A percentile compares a stretch with the other conserved stretches of the same genome.
These are phyloP conservation scores for Daldinia grandis DNA, from an alignment of 495 filamentous ascomycete species.

Conservation along the genomic window DNA sequence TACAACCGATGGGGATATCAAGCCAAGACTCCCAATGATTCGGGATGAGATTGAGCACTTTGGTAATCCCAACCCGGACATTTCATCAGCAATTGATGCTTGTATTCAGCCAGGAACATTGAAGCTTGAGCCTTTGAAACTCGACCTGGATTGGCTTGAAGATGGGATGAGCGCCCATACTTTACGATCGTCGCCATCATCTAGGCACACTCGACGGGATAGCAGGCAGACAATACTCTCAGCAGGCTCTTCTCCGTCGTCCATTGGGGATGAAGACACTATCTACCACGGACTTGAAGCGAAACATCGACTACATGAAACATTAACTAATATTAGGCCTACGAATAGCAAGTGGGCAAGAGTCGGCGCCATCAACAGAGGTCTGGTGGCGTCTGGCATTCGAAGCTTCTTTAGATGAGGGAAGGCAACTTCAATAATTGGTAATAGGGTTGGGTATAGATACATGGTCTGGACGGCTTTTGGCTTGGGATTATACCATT, in stretches of 20 bases:
- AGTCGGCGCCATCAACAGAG: conserved; percentile 49
- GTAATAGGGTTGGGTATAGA: conserved; percentile 35
- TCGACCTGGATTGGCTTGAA: conserved; percentile 38
- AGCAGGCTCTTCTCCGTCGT: conserved; percentile 36
- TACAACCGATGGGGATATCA: conserved; percentile 31
- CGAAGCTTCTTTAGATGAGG: conserved; percentile 52
- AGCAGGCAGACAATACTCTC: conserved; percentile 29
- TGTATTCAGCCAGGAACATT: conserved; percentile 32
- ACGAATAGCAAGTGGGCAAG: conserved; percentile 45
- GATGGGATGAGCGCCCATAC: conserved; percentile 21
- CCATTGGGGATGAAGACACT: conserved; percentile 45
- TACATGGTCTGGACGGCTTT: conserved; percentile 33
- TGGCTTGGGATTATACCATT: conserved; percentile 44
- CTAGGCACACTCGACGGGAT: conserved; percentile 17
- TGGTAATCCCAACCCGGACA: conserved; percentile 20
- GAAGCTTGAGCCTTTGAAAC: conserved; percentile 33
- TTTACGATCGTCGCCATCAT: conserved; percentile 26
- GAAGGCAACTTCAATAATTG: conserved; percentile 39
- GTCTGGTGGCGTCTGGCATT: conserved; percentile 53
- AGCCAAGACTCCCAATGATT: conserved; percentile 48
- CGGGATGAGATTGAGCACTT: conserved; percentile 49
- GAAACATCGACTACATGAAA: conserved; percentile 35
- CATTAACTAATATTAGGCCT: conserved; percentile 39
- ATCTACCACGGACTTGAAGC: conserved; percentile 33
- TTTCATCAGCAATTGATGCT: conserved; percentile 14